phyloP scores from a whole-genome alignment of 2,329 filamentous ascomycete genomes.

The Conoideocrella luteorostrata region DNA sequence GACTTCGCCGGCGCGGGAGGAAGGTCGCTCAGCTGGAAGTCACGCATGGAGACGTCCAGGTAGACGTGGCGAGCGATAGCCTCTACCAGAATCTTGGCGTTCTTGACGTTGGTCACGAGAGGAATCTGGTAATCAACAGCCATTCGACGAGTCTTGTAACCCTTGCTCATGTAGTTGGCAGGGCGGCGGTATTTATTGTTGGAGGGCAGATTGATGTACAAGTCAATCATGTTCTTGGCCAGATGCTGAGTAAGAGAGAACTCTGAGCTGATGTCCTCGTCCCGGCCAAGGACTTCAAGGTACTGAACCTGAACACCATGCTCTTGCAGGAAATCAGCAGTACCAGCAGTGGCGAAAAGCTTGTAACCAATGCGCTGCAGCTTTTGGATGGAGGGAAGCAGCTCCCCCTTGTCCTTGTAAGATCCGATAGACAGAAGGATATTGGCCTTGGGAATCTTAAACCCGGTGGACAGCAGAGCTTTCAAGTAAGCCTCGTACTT shows the following conservation, averaged over 20 bases:
- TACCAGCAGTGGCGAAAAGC: conserved; percentile 92
- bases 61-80: conserved; percentile 86
- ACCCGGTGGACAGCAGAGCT: conserved; percentile 89
- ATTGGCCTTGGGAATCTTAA: conserved; percentile 93
- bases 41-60: conserved; percentile 72
- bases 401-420: conserved; percentile 96
- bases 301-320: conserved; percentile 90
- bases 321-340: conserved; percentile 91
- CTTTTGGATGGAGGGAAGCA: conserved; percentile 87
- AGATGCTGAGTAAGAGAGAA: conserved; percentile 96
- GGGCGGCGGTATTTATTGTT: conserved; percentile 95
- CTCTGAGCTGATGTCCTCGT: conserved; percentile 85
- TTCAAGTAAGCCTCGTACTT: conserved; percentile 99
- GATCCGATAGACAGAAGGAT: conserved; percentile 92
- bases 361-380: conserved; percentile 90
- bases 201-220: conserved; percentile 99
- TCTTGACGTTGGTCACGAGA: conserved; percentile 97
- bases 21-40: conserved; percentile 86
- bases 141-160: conserved; percentile 94
- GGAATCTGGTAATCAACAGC: conserved; percentile 96
- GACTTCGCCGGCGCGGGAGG: conserved; percentile 64
- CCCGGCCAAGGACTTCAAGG: conserved; percentile 75
- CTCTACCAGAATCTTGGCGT: conserved; percentile 94
- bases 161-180: conserved; percentile 97
- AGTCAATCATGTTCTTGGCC: conserved; percentile 94